These are phyloP conservation scores for Solanum hybrid DNA, from an alignment of 305 asterid genomes.

Conservation along the genomic window DNA sequence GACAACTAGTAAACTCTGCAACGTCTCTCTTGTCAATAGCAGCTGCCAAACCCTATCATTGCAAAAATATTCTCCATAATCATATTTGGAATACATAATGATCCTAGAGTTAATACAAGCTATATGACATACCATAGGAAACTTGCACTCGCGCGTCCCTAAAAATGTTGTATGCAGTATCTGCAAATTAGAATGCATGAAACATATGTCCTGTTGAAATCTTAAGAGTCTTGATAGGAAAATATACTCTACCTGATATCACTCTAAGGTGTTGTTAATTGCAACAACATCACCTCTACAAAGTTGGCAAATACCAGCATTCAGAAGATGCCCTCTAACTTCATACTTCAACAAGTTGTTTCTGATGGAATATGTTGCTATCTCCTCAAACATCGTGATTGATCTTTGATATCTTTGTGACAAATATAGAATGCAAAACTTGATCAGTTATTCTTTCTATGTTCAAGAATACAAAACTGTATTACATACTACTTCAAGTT, in stretches of 20 bases:
- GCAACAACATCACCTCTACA: too few relatives aligned
- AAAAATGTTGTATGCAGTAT: slow-evolving; percentile 69
- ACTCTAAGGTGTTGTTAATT: too few relatives aligned
- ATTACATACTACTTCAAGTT: not conserved
- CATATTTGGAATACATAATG: not conserved
- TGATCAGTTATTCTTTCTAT: not conserved
- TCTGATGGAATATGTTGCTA: slow-evolving; percentile 30
- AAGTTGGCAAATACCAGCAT: too few relatives aligned
- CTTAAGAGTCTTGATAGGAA: not conserved
- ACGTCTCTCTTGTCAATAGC: slow-evolving; percentile 21
- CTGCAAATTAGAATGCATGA: not conserved
- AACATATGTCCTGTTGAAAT: too few relatives aligned
- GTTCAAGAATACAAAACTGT: not conserved
- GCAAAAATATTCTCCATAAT: not conserved
- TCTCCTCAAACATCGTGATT: slow-evolving; percentile 60
- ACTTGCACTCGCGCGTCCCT: slow-evolving; percentile 62
- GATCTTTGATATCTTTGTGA: slow-evolving; percentile 51
- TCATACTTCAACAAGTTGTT: too few relatives aligned
- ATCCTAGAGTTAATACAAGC: not conserved
- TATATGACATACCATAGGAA: not conserved
- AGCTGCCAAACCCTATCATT: slow-evolving; percentile 25
- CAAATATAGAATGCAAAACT: not conserved
- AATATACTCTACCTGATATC: too few relatives aligned
- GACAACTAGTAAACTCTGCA: slow-evolving; percentile 39
- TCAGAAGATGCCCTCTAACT: too few relatives aligned